Base-by-base conservation (phyloP, 108 stramenopile species). In the Parietichytrium sp. region DNA sequence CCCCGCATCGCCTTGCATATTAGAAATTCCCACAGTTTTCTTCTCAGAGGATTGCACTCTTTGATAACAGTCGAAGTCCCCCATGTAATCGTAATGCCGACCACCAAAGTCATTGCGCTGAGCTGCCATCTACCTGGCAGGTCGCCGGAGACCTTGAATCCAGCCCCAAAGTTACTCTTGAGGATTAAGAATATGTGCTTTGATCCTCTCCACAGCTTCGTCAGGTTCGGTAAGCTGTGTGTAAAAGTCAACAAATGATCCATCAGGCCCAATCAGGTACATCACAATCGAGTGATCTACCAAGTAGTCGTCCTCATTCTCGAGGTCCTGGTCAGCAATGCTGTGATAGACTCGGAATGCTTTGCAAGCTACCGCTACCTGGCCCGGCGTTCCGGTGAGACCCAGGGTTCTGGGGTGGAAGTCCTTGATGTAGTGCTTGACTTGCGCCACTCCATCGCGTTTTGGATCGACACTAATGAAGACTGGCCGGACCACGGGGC, bases 221-320 rank as follows among this genome's bases (percentile, higher is more conserved):
- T 89, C 88, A 23, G 93, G 91, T 80, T 93, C 82, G 93, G 94
- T 96, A 45, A 93, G 92, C 88, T 99, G 99, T 47, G 99, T 98
- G 85, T 94, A 99, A 80, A 97, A 98, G 83, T 99, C 97, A 4
- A 96, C 82, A 54, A 99, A 91, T 54, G 95, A 92, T n/a, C 99
- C 99, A 30, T 93, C 90, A 25, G 96, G 94, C 55, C 93, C 96
- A 79, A 96, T 90, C 72, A 98, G 95, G 88, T 98, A 98, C 53
- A 98, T 87, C 1, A 98, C 99, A 89, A 99, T 99, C 49, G 94
- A 95, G 84, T 99, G 99, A 89, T 99, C 99, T 1, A 99, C 96
- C 20, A 99, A 84, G 85, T 99, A 99, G 77, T 99, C 97, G 15
- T 97, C 99, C 85, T 96, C 97, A 29, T 96, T 94, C 18, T 91